These are phyloP conservation scores for Linnemannia schmuckeri DNA, from an alignment of 192 early-diverging fungal genomes.

Conservation along the genomic window DNA sequence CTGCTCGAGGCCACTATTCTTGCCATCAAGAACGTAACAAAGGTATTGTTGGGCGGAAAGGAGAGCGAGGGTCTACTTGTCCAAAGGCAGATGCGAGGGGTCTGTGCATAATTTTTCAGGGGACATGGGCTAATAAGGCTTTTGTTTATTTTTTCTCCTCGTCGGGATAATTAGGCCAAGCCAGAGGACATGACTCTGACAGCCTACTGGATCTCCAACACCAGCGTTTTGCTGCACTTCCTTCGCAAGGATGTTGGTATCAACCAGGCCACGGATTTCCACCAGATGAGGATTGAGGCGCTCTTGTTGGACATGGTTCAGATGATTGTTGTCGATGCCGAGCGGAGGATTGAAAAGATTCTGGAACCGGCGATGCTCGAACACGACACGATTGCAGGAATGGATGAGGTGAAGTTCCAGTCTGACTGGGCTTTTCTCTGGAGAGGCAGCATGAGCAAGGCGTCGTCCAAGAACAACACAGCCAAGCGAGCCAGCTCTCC, in stretches of 20 bases:
- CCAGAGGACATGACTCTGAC: slow-evolving; percentile 70
- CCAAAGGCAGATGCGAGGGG: no score
- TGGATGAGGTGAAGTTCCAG: slow-evolving; percentile 70
- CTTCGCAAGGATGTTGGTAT: slow-evolving; percentile 88
- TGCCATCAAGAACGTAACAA: slow-evolving; percentile 68
- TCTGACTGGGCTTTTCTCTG: slow-evolving; percentile 74
- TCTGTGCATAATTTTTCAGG: not conserved
- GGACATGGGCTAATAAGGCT: not conserved
- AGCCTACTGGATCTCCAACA: slow-evolving; percentile 91
- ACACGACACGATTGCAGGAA: slow-evolving; percentile 76
- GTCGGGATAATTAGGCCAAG: slow-evolving; percentile 42
- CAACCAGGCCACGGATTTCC: slow-evolving; percentile 73
- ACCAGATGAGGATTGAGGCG: slow-evolving; percentile 86
- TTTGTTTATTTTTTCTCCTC: slow-evolving; percentile 13
- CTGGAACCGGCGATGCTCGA: slow-evolving; percentile 77
- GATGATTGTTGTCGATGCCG: slow-evolving; percentile 73
- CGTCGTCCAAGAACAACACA: slow-evolving; percentile 23
- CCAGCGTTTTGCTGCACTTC: slow-evolving; percentile 85
- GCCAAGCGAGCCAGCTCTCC: slow-evolving; percentile 37
- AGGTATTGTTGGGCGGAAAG: slow-evolving; percentile 41
- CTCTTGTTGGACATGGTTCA: slow-evolving; percentile 81
- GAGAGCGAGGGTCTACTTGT: not conserved
- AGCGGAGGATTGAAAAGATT: slow-evolving; percentile 75
- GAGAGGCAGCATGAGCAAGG: slow-evolving; percentile 51
- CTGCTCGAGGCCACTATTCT: slow-evolving; percentile 72